These are phyloP conservation scores for Coccomyxa sp. DNA, from an alignment of 139 green algal genomes.

Conservation along the genomic window DNA sequence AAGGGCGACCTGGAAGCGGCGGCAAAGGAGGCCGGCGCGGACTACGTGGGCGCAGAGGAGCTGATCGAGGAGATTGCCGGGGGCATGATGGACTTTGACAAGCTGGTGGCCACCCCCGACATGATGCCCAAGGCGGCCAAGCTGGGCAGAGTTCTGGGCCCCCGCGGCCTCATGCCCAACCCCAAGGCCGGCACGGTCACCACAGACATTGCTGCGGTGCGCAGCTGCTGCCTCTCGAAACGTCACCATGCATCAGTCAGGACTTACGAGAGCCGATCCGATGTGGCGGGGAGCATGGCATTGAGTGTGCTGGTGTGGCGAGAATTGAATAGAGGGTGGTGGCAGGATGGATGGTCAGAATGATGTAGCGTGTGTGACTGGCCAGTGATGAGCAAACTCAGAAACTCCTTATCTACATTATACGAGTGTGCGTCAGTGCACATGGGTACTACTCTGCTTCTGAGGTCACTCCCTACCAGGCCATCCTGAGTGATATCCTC, in stretches of 20 bases:
- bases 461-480: background rate
- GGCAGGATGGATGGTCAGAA: background rate
- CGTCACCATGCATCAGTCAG: no score
- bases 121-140: constrained; percentile 99
- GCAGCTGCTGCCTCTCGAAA: constrained; percentile 1
- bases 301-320: background rate
- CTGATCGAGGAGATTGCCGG: constrained; percentile 92
- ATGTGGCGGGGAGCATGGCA: no score
- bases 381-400: background rate
- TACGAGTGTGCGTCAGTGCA: background rate
- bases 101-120: constrained; percentile 97
- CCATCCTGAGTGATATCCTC: no score
- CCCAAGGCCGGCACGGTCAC: constrained; percentile 99
- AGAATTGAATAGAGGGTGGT: background rate
- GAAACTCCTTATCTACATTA: constrained; percentile 11
- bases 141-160: constrained; percentile 91
- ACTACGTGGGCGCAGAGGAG: constrained; percentile 87
- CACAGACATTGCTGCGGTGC: constrained; percentile 85
- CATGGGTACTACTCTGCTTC: background rate
- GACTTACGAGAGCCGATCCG: no score
- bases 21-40: constrained; percentile 87
- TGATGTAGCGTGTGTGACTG: background rate
- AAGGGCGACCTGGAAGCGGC: constrained; percentile 35
- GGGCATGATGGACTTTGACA: constrained; percentile 99
- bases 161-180: constrained; percentile 97